Base-by-base conservation (phyloP, 2,329 filamentous ascomycete species). In the Microcyclosporella mali region DNA sequence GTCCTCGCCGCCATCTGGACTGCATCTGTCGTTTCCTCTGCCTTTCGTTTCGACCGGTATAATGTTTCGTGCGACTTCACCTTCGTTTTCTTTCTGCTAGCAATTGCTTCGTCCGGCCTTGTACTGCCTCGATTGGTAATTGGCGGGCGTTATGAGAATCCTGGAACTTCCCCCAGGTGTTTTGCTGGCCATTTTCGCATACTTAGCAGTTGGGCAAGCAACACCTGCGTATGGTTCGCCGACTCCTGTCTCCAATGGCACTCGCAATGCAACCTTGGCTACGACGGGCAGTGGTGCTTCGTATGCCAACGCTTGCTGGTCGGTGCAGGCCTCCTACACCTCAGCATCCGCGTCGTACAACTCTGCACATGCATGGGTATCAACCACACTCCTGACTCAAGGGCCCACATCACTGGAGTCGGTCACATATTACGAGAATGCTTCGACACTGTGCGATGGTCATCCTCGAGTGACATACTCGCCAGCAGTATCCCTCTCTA, bases 371-470 rank as follows among this genome's bases (percentile, higher is more conserved):
- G 34, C 41, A 16, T 37, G 35, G 32, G 35, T 4, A 52, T 46
- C 25, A 15, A 39, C 10, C 7, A 49, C 7, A 27, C 29, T 18
- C 15, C 3, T 17, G 6, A 34, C 33, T 8, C 12, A 46, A 8
- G 56, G 53, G 3, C 56, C 57, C 2, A 44, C 41, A 7, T 46
- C 49, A 2, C 33, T 45, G n/a, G 40, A 34, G 7, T 19, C 32
- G 3, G 46, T 56, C 2, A 59, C 56, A 6, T 58, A 57, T 36
- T 60, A 58, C 35, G 49, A 48, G 16, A 55, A 56, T 37, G 54
- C 54, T 8, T 55, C 55, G 6, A 62, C 59, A 1, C 44, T 60
- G 6, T 62, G 59, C 47, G 59, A 61, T 46, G 56, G 53, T 8
- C 50, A 57, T 40, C 47, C 59, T 3, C 50, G 59, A 8, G 53